Evolutionary conservation across 805 yeast species (phyloP), one percentile per base, ranked within the genome.

Genomic region (Barnettozyma vustinii): DNA sequence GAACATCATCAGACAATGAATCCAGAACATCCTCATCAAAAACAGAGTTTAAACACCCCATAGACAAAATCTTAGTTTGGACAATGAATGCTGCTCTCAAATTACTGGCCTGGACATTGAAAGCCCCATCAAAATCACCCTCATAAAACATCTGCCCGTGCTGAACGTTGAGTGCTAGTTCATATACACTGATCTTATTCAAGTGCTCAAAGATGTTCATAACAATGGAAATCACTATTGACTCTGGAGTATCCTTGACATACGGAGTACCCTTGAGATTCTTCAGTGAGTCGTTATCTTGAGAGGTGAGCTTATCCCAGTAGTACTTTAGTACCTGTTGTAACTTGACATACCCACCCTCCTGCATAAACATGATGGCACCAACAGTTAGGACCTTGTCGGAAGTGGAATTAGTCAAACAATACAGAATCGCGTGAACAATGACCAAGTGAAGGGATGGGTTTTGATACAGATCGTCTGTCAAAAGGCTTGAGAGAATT

Each of bases 281-380:
- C 33, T 63, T 44, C 42, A 66, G 40, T 47, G 64, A 53, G 33
- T 57, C 55, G 13, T 58, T 55, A 19, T 61, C 64, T 13, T 61
- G 50, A 1, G 40, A 18, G 0, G 40, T 49, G 35, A 69, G 49
- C 32, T 61, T 40, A 19, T 54, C 53, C 49, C 66, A 57, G 52
- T 62, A 65, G 53, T 60, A 53, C 52, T 61, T 10, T 52, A 62
- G 30, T 40, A 56, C 37, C 4, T 66, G 62, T 37, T 63, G 64
- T 41, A 74, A 57, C 5, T 53, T 56, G 3, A 63, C 57, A 48
- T 73, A 74, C 4, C 82, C 81, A 9, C 75, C 77, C 39, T 67
- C 59, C 56, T 81, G 83, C 48, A 81, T 66, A 41, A 82, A 72
- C n/a, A 75, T 60, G 21, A 81, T 69, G 2, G 67, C 69, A 27